Conservation (phyloP, 345 rosid genomes). For the Chamaenerion angustifolium region DNA sequence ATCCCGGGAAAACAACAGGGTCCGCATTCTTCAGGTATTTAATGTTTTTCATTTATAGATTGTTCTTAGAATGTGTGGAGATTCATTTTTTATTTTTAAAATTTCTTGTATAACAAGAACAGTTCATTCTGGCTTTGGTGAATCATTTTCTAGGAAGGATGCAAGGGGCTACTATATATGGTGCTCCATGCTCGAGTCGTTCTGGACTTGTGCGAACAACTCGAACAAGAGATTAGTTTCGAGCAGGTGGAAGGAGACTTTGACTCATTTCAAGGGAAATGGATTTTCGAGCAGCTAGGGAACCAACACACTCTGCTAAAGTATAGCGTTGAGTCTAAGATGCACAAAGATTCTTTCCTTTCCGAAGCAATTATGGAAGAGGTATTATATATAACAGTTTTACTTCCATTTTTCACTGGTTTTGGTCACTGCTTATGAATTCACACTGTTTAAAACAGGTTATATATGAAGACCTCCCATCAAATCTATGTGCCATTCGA, state of each 20-base stretch:
- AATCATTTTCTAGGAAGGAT: slow-evolving; percentile 56
- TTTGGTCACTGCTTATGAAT: too few species aligned
- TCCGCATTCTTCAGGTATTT: slow-evolving; percentile 81
- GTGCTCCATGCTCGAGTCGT: slow-evolving; percentile 95
- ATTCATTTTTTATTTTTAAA: too few species aligned
- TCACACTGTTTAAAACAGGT: too few species aligned
- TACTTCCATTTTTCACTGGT: too few species aligned
- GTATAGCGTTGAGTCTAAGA: slow-evolving; percentile 80
- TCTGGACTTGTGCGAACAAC: slow-evolving; percentile 67
- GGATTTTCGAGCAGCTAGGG: slow-evolving; percentile 86
- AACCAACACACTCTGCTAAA: slow-evolving; percentile 80
- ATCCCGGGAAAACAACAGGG: slow-evolving; percentile 83
- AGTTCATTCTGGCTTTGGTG: not conserved
- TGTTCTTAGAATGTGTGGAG: too few species aligned
- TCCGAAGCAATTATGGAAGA: slow-evolving; percentile 98
- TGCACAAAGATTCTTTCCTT: slow-evolving; percentile 74
- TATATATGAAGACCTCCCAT: slow-evolving; percentile 93
- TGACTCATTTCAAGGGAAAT: slow-evolving; percentile 79
- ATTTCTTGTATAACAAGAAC: too few species aligned
- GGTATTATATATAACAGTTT: slow-evolving; percentile 21
- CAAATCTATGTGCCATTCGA: slow-evolving; percentile 81
- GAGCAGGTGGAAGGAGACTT: slow-evolving; percentile 96
- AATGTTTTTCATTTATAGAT: too few species aligned
- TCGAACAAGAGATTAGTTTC: slow-evolving; percentile 72
- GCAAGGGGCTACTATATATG: slow-evolving; percentile 89